phyloP scores from a whole-genome alignment of 352 stramenopile species.

The Pythium folliculosum region DNA sequence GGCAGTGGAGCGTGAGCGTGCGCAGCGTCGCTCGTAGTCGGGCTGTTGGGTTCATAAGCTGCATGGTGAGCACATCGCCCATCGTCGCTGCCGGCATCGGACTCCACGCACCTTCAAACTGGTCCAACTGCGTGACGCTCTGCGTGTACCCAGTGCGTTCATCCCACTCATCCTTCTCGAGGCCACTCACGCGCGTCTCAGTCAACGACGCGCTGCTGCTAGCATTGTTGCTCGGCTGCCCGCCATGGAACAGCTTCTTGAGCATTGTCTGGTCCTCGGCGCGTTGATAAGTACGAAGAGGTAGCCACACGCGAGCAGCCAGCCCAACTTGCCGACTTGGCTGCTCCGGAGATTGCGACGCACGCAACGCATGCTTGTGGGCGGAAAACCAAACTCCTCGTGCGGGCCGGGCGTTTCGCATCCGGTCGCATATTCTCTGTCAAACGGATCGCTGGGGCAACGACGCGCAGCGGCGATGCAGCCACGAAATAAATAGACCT shows the following conservation, averaged over 20 bases:
- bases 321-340: no score
- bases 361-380: neutral
- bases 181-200: neutral
- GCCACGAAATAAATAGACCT: no score
- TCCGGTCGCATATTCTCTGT: no score
- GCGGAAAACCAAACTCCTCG: no score
- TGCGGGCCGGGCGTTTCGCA: neutral
- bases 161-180: slow-evolving; percentile 19
- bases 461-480: no score
- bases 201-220: slow-evolving; percentile 11
- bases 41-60: neutral
- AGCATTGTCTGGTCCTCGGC: slow-evolving; percentile 39
- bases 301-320: neutral
- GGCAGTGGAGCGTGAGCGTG: slow-evolving; percentile 25
- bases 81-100: no score
- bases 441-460: no score
- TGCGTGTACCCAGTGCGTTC: slow-evolving; percentile 14
- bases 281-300: neutral
- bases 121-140: slow-evolving; percentile 22
- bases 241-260: slow-evolving; percentile 53
- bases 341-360: neutral
- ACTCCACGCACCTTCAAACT: slow-evolving; percentile 24
- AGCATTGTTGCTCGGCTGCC: slow-evolving; percentile 20
- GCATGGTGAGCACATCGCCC: no score
- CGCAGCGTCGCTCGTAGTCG: slow-evolving; percentile 15